These are phyloP conservation scores for Mesostigma viride DNA, from an alignment of 139 green algal genomes.

Conservation along the genomic window DNA sequence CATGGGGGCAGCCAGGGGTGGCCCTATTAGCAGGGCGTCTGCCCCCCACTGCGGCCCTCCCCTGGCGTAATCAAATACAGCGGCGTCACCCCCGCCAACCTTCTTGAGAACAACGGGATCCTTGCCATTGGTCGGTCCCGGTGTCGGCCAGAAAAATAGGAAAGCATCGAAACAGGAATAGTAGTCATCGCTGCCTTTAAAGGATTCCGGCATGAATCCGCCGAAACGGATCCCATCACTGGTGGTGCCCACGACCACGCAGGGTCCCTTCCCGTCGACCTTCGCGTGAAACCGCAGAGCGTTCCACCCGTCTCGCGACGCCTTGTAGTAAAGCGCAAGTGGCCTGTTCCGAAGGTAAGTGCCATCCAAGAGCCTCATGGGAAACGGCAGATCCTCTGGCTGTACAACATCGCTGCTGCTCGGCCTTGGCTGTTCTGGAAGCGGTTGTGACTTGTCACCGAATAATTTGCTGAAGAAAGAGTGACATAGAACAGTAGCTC, in stretches of 20 bases:
- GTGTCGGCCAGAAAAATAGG: slow-evolving; percentile 23
- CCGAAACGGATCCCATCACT: slow-evolving; percentile 9
- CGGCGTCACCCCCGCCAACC: slow-evolving; percentile 16
- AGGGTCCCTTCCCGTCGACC: slow-evolving; percentile 17
- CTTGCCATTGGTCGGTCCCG: background rate
- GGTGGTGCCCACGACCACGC: slow-evolving; percentile 11
- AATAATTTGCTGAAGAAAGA: too few relatives aligned
- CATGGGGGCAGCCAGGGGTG: slow-evolving; percentile 13
- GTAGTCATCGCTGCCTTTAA: slow-evolving; percentile 24
- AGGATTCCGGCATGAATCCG: slow-evolving; percentile 21
- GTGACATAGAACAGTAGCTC: too few relatives aligned
- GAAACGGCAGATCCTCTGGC: too few relatives aligned
- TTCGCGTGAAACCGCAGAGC: slow-evolving; percentile 15
- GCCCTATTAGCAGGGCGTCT: slow-evolving; percentile 18
- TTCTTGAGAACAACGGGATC: slow-evolving; percentile 15
- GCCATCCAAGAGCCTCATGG: too few relatives aligned
- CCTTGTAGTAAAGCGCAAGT: too few relatives aligned
- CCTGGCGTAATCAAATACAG: slow-evolving; percentile 27
- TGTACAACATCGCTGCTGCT: too few relatives aligned
- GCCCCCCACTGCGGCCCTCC: slow-evolving; percentile 24
- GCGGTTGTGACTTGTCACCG: too few relatives aligned
- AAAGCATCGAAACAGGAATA: slow-evolving; percentile 20
- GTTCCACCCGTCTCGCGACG: too few relatives aligned
- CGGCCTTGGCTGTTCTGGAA: too few relatives aligned
- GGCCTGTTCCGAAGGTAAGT: too few relatives aligned